phyloP scores from a whole-genome alignment of 2,329 filamentous ascomycete genomes.

The Chaetomium sp. region DNA sequence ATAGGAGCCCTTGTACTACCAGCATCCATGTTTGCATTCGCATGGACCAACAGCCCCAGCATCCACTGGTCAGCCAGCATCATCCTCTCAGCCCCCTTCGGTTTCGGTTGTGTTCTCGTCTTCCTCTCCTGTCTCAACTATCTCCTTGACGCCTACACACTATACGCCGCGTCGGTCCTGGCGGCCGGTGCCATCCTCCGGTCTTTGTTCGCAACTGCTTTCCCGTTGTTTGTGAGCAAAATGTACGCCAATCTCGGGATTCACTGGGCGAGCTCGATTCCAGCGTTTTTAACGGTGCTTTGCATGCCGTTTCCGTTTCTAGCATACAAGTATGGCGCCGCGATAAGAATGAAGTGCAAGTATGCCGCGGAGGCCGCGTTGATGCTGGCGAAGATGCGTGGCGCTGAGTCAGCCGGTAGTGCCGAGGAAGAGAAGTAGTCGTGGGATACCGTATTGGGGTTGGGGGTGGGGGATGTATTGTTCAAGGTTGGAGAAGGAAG shows the following conservation, averaged over 20 bases:
- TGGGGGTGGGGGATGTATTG: too few species aligned
- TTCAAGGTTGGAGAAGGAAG: too few species aligned
- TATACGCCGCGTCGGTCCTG: slow-evolving; percentile 69
- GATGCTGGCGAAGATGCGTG: slow-evolving; percentile 23
- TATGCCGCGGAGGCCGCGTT: slow-evolving; percentile 59
- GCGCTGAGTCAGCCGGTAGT: not conserved
- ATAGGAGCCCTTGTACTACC: slow-evolving; percentile 58
- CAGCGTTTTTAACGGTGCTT: slow-evolving; percentile 64
- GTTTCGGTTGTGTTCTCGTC: slow-evolving; percentile 48
- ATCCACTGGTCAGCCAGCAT: slow-evolving; percentile 33
- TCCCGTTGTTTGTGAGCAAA: slow-evolving; percentile 62
- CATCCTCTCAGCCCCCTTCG: slow-evolving; percentile 34
- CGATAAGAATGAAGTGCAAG: slow-evolving; percentile 61
- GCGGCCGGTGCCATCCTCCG: slow-evolving; percentile 67
- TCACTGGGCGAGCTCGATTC: slow-evolving; percentile 69
- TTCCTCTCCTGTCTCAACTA: slow-evolving; percentile 63
- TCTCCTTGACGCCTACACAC: slow-evolving; percentile 63
- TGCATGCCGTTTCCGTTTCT: slow-evolving; percentile 73
- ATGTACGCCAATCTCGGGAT: slow-evolving; percentile 57
- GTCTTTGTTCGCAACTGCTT: slow-evolving; percentile 63
- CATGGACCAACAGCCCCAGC: slow-evolving; percentile 50
- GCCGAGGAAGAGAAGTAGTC: not conserved
- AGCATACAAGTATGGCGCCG: slow-evolving; percentile 64
- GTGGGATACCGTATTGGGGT: not conserved
- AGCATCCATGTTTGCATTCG: slow-evolving; percentile 60